Percentiles rank a stretch among this genome's conserved stretches.
phyloP scores from a whole-genome alignment of 805 yeast species.

The Spencermartinsiella europaea region DNA sequence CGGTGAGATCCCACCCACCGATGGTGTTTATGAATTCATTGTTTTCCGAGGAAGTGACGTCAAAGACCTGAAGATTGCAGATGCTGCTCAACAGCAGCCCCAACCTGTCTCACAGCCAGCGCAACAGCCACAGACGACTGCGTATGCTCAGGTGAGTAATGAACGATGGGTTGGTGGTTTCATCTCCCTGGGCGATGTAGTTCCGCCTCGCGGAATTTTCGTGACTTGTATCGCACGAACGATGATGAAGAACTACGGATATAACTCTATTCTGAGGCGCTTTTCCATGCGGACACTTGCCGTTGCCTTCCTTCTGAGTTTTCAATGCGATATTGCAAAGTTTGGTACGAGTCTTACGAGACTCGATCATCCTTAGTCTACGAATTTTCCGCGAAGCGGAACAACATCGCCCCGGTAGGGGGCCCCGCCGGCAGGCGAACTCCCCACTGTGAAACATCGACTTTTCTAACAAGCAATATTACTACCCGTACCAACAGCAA shows the following conservation, averaged over 20 bases:
- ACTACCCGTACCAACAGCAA: not conserved
- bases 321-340: not conserved
- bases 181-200: no score
- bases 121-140: constrained; percentile 24
- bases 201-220: no score
- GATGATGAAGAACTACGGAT: constrained; percentile 32
- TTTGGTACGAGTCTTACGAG: no score
- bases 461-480: not conserved
- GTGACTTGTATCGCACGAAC: no score
- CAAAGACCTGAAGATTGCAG: constrained; percentile 80
- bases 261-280: constrained; percentile 30
- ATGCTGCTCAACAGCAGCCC: constrained; percentile 48
- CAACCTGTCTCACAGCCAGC: constrained; percentile 38
- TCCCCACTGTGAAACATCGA: no score
- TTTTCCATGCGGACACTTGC: constrained; percentile 32
- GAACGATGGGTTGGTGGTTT: no score
- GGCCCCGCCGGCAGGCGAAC: no score
- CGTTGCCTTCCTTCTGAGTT: constrained; percentile 45
- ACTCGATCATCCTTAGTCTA: no score
- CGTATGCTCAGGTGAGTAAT: not conserved
- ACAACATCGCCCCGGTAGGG: no score
- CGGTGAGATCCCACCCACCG: constrained; percentile 67
- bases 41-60: constrained; percentile 91
- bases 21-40: constrained; percentile 64
- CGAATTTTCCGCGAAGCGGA: no score